These are phyloP conservation scores for Suhomyces emberorum DNA, from an alignment of 805 yeast species.

Conservation along the genomic window DNA sequence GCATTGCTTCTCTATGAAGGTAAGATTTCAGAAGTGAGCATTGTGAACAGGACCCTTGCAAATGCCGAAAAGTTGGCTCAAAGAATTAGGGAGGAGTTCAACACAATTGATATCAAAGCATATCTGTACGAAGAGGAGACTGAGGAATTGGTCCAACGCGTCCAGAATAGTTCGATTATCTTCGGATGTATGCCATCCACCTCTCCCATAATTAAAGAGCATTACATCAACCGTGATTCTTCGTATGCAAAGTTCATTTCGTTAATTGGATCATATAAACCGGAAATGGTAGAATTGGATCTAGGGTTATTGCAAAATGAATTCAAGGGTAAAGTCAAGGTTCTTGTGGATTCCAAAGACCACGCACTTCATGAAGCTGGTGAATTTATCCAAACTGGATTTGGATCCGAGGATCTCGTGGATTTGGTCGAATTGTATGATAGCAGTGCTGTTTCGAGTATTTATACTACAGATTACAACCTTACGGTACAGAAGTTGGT, in stretches of 20 bases:
- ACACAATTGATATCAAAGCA: slow-evolving; percentile 20
- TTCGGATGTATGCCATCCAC: slow-evolving; percentile 63
- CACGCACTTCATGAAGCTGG: slow-evolving; percentile 63
- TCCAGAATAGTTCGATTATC: slow-evolving; percentile 43
- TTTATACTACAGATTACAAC: slow-evolving; percentile 13
- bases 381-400: slow-evolving; percentile 50
- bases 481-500: slow-evolving; percentile 53
- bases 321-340: slow-evolving; percentile 34
- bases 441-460: slow-evolving; percentile 6
- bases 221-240: slow-evolving; percentile 28
- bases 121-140: slow-evolving; percentile 14
- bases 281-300: slow-evolving; percentile 64
- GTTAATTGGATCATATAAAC: slow-evolving; percentile 65
- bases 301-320: slow-evolving; percentile 31
- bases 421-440: slow-evolving; percentile 44
- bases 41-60: slow-evolving; percentile 42
- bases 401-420: slow-evolving; percentile 37
- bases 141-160: slow-evolving; percentile 17
- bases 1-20: slow-evolving; percentile 39
- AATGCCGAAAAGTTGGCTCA: slow-evolving; percentile 35
- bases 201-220: slow-evolving; percentile 39
- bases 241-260: slow-evolving; percentile 41
- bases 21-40: slow-evolving; percentile 37
- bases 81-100: slow-evolving; percentile 24
- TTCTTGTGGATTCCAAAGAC: slow-evolving; percentile 58